Conservation (phyloP, 129 eudicot species). For the Deinandra increscens region DNA sequence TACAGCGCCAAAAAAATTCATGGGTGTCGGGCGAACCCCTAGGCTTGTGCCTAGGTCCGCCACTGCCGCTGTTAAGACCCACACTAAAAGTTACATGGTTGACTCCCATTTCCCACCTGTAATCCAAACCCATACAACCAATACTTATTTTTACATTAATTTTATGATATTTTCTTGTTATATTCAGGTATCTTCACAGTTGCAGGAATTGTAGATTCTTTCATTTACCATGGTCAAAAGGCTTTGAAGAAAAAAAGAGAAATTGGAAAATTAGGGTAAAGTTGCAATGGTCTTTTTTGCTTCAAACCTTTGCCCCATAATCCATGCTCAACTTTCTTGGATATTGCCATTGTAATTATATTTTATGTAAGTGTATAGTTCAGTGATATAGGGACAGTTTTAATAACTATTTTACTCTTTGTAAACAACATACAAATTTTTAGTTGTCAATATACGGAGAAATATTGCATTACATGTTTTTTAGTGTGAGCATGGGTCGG, state of each 20-base stretch:
- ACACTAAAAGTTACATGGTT: neutral
- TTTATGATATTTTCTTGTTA: neutral
- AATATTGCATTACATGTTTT: neutral
- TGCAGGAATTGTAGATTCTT: constrained; percentile 83
- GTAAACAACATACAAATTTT: constrained; percentile 21
- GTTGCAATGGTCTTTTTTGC: neutral
- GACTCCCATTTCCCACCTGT: neutral
- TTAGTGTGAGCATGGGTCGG: neutral
- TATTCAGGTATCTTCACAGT: constrained; percentile 73
- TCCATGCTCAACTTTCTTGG: constrained; percentile 6
- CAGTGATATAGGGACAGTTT: constrained; percentile 19
- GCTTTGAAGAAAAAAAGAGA: constrained; percentile 70
- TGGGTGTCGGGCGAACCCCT: too few species aligned
- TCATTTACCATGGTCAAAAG: constrained; percentile 79
- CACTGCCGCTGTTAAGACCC: too few species aligned
- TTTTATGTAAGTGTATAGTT: constrained; percentile 28
- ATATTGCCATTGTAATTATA: constrained; percentile 20
- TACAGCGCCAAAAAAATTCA: too few species aligned
- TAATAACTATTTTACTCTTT: constrained; percentile 9
- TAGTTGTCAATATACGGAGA: constrained; percentile 21
- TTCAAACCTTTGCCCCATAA: neutral
- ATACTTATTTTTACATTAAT: neutral
- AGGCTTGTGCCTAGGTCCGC: too few species aligned
- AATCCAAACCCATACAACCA: neutral
- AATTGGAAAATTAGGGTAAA: constrained; percentile 61